Conservation (phyloP, 345 rosid species). For the Populus ilicifolia region DNA sequence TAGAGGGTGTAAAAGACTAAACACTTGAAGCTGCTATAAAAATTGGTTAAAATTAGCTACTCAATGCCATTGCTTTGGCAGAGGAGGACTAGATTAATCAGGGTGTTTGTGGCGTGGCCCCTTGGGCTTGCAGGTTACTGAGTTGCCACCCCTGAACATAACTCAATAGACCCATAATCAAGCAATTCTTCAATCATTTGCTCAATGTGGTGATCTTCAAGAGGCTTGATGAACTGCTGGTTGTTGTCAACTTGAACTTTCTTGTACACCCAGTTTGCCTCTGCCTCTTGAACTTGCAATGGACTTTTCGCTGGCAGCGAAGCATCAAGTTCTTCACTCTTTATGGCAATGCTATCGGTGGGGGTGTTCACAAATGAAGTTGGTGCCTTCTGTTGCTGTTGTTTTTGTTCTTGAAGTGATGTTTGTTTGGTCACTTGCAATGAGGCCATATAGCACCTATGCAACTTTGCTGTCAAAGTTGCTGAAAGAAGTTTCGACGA, state of each 20-base stretch:
- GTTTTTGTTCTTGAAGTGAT: slow-evolving; percentile 29
- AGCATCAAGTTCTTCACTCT: slow-evolving; percentile 19
- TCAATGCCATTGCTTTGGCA: slow-evolving; percentile 20
- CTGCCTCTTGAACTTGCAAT: slow-evolving; percentile 30
- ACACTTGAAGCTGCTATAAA: slow-evolving; percentile 11
- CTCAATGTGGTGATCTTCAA: slow-evolving; percentile 89
- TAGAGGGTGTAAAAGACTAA: slow-evolving; percentile 14
- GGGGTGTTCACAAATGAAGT: slow-evolving; percentile 12
- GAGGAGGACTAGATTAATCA: background rate
- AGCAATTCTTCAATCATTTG: slow-evolving; percentile 95
- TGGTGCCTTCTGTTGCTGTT: slow-evolving; percentile 21
- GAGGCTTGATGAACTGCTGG: slow-evolving; percentile 40
- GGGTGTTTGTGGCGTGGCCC: background rate
- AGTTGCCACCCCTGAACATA: slow-evolving; percentile 48
- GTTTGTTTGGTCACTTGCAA: slow-evolving; percentile 70
- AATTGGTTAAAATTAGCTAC: slow-evolving; percentile 34
- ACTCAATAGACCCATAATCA: slow-evolving; percentile 76
- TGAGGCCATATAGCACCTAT: slow-evolving; percentile 92
- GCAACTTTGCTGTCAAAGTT: slow-evolving; percentile 82
- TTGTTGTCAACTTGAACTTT: slow-evolving; percentile 31
- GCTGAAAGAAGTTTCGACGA: slow-evolving; percentile 90
- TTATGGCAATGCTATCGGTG: slow-evolving; percentile 25
- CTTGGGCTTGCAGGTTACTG: slow-evolving; percentile 20
- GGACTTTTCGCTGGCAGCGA: slow-evolving; percentile 28
- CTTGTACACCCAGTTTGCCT: slow-evolving; percentile 43